Conservation (phyloP, 208 protist genomes). For the Trypanosoma vivax region DNA sequence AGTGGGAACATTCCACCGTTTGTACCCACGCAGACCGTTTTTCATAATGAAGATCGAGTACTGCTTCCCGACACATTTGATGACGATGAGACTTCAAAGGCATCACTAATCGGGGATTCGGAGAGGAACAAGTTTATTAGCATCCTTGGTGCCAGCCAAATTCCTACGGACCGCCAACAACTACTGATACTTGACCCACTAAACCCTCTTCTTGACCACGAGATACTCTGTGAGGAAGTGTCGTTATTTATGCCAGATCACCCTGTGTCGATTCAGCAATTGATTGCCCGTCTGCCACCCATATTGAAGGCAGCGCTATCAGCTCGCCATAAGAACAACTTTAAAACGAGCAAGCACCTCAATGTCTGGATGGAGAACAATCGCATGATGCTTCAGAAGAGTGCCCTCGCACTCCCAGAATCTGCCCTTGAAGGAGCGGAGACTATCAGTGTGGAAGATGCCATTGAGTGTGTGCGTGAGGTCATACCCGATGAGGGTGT, state of each 20-base stretch:
- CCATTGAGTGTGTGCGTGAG: constrained; percentile 56
- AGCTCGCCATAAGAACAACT: constrained; percentile 23
- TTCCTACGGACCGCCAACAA: constrained; percentile 60
- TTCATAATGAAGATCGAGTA: constrained; percentile 61
- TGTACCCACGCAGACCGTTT: constrained; percentile 49
- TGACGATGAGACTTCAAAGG: constrained; percentile 30
- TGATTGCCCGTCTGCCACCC: constrained; percentile 48
- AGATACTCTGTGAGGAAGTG: constrained; percentile 70
- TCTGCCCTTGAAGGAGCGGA: constrained; percentile 9
- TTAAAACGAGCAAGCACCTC: constrained; percentile 32
- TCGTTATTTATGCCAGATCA: constrained; percentile 47
- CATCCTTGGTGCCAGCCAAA: constrained; percentile 39
- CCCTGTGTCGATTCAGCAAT: constrained; percentile 22
- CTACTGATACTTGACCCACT: constrained; percentile 74
- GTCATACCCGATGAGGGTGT: constrained; percentile 55
- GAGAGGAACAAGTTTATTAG: constrained; percentile 32
- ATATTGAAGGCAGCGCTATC: constrained; percentile 62
- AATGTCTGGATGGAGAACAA: constrained; percentile 29
- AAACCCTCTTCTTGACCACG: constrained; percentile 63
- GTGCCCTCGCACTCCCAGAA: constrained; percentile 12
- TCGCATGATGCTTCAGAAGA: constrained; percentile 41
- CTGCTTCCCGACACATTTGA: constrained; percentile 63
- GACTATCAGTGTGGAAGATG: constrained; percentile 48
- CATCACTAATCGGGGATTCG: constrained; percentile 40
- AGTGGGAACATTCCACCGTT: constrained; percentile 55